phyloP scores from a whole-genome alignment of 116 monocot genomes.

The Papilionanthe hybrid region DNA sequence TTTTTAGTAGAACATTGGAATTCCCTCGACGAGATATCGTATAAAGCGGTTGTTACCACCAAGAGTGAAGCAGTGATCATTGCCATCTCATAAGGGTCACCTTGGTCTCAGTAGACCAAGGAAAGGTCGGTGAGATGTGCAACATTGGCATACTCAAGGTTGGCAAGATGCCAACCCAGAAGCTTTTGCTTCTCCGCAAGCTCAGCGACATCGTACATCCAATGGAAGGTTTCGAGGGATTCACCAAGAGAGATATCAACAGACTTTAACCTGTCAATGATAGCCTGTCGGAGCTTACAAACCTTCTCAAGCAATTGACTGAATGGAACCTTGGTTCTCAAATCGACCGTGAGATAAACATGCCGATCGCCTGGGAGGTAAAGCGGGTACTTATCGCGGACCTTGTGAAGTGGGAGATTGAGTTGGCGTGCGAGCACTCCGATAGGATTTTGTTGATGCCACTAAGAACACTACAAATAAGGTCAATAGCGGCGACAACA shows the following conservation, averaged over 20 bases:
- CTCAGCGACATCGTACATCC: conserved; percentile 53
- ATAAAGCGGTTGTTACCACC: conserved; percentile 80
- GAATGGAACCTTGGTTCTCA: conserved; percentile 59
- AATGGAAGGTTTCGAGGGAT: no score
- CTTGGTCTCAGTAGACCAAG: conserved; percentile 96
- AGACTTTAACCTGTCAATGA: conserved; percentile 47
- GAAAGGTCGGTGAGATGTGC: conserved; percentile 69
- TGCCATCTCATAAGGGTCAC: conserved; percentile 99
- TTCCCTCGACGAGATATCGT: conserved; percentile 53
- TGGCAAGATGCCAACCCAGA: conserved; percentile 93
- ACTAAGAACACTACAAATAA: conserved; percentile 87
- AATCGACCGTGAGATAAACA: conserved; percentile 62
- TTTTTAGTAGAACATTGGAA: conserved; percentile 69
- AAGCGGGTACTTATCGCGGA: conserved; percentile 83
- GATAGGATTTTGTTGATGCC: conserved; percentile 93
- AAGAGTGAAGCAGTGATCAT: conserved; percentile 95
- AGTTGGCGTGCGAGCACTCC: conserved; percentile 82
- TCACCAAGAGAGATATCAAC: conserved; percentile 79
- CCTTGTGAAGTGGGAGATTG: conserved; percentile 87
- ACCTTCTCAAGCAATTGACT: conserved; percentile 90
- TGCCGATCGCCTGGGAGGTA: no score
- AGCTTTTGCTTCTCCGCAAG: conserved; percentile 72
- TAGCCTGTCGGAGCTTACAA: conserved; percentile 63
- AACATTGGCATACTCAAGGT: conserved; percentile 95
- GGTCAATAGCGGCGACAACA: conserved; percentile 58